Conservation (phyloP, 169 alveolate genomes). For the Plasmodium billcollinsi region DNA sequence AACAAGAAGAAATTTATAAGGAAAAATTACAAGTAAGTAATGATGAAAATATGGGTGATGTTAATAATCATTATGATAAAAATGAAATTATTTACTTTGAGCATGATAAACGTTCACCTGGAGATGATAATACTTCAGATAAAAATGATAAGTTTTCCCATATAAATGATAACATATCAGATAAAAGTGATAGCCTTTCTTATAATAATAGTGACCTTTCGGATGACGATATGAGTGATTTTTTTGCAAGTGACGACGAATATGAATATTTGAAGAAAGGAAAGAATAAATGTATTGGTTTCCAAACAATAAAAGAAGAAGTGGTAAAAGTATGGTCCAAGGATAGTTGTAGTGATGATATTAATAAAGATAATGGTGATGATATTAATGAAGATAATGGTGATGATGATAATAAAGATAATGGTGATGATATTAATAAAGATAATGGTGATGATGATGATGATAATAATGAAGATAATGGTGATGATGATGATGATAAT, state of each 20-base stretch:
- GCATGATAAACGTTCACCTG: background rate
- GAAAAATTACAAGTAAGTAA: background rate
- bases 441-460: background rate
- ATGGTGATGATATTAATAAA: background rate
- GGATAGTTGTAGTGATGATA: slow-evolving; percentile 20
- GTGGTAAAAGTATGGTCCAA: slow-evolving; percentile 27
- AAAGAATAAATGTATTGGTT: slow-evolving; percentile 12
- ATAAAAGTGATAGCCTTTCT: slow-evolving; percentile 2
- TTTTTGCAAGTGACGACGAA: background rate
- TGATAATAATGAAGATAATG: too few relatives aligned
- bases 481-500: background rate
- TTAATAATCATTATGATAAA: background rate
- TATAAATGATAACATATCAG: background rate
- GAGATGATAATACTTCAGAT: background rate
- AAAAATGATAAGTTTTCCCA: slow-evolving; percentile 7
- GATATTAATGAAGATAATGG: too few relatives aligned
- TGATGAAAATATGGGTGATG: background rate
- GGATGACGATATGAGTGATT: background rate
- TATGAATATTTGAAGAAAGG: background rate
- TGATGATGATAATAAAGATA: too few relatives aligned
- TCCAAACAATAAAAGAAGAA: slow-evolving; percentile 55
- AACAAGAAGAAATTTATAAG: background rate
- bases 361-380: background rate
- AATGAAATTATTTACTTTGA: background rate
- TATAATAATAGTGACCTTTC: slow-evolving; percentile 21